These are phyloP conservation scores for Rhizoclosmatium sp. DNA, from an alignment of 192 early-diverging fungal species.

Conservation along the genomic window DNA sequence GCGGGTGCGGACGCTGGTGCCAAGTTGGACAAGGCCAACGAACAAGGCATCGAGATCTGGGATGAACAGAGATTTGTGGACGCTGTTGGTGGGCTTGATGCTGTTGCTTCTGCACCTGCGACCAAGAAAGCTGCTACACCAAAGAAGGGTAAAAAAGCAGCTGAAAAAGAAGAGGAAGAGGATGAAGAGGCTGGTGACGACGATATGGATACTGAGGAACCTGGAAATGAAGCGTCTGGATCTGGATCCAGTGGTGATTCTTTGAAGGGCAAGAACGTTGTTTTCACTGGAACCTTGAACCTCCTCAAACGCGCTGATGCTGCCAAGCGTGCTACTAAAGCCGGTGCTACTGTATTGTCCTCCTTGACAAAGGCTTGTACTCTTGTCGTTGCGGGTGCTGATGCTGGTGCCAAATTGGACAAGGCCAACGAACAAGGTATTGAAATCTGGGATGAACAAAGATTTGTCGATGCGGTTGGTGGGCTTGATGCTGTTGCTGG, in stretches of 20 bases:
- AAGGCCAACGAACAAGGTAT: not conserved
- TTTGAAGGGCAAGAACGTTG: not conserved
- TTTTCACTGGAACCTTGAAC: constrained; percentile 7
- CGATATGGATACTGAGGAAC: not conserved
- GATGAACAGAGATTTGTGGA: not conserved
- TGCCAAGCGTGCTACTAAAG: not conserved
- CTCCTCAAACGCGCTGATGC: constrained; percentile 7
- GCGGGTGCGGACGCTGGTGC: constrained; percentile 5
- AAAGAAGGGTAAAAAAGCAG: not conserved
- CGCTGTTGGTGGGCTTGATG: not conserved
- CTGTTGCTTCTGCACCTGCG: not conserved
- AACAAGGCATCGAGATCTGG: constrained; percentile 8
- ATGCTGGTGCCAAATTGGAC: constrained; percentile 21
- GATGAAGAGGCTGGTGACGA: constrained; percentile 4
- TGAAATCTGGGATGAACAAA: constrained; percentile 14
- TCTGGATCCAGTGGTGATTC: not conserved
- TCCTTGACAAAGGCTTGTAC: constrained; percentile 8
- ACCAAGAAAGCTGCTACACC: not conserved
- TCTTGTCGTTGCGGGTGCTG: constrained; percentile 8
- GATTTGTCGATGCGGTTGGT: not conserved
- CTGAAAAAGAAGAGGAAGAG: not conserved
- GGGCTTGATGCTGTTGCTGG: not conserved
- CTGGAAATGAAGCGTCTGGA: not conserved
- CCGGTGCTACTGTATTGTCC: constrained; percentile 1
- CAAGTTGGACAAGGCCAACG: not conserved